A percentile compares a stretch with the other conserved stretches of the same genome.
phyloP scores from a whole-genome alignment of 2,329 filamentous ascomycete species.

The Esteya vermicola region DNA sequence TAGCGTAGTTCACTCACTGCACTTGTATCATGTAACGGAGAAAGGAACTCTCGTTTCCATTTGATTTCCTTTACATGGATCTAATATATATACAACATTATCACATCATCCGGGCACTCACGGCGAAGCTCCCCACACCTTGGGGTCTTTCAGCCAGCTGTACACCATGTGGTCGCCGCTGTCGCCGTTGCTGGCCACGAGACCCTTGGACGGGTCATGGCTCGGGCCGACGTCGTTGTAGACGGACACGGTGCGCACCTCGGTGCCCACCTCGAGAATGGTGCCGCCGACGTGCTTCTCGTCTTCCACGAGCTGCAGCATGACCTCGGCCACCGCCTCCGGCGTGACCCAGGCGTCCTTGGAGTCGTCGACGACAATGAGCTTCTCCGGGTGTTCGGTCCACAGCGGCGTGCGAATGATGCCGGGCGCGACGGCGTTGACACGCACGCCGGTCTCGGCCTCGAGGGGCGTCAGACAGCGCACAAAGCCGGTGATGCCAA shows the following conservation, averaged over 20 bases:
- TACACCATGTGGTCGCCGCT: neutral
- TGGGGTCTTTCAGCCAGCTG: neutral
- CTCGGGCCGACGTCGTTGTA: constrained; percentile 2
- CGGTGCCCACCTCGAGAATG: constrained; percentile 22
- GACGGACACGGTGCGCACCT: neutral
- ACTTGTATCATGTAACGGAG: too few species aligned
- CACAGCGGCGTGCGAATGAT: constrained; percentile 30
- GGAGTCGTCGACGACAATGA: constrained; percentile 14
- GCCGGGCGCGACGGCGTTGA: constrained; percentile 29
- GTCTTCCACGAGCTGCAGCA: constrained; percentile 24
- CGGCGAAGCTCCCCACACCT: too few species aligned
- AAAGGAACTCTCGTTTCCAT: too few species aligned
- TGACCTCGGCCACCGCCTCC: constrained; percentile 26
- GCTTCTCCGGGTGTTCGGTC: constrained; percentile 28
- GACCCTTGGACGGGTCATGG: neutral
- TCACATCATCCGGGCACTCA: too few species aligned
- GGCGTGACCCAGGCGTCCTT: constrained; percentile 26
- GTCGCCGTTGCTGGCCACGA: neutral
- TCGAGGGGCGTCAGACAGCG: constrained; percentile 24
- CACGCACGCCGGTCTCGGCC: constrained; percentile 18
- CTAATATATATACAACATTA: too few species aligned
- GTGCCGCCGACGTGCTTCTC: constrained; percentile 22
- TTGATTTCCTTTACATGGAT: too few species aligned
- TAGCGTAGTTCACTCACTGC: too few species aligned
- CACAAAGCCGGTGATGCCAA: constrained; percentile 24